Conservation (phyloP, 2,329 filamentous ascomycete species). For the Fusarium goolgardi region DNA sequence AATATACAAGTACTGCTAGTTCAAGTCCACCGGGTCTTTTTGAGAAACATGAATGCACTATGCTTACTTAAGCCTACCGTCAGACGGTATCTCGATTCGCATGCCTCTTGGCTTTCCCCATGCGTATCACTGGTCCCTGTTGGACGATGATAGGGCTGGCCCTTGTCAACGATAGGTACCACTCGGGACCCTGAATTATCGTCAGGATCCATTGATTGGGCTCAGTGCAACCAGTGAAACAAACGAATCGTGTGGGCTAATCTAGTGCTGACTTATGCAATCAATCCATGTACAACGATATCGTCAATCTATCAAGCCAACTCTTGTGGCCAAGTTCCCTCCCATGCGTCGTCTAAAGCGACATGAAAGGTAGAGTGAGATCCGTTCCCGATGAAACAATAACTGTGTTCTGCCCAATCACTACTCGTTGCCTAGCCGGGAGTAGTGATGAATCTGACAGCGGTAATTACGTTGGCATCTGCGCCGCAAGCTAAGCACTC, state of each 20-base stretch:
- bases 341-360: background rate
- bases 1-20: background rate
- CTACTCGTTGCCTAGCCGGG: too few relatives aligned
- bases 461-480: background rate
- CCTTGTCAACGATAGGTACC: background rate
- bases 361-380: background rate
- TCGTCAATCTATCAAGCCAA: background rate
- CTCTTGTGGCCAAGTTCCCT: too few relatives aligned
- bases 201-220: background rate
- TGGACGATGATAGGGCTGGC: background rate
- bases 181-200: background rate
- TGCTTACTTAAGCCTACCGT: background rate
- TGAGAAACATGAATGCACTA: background rate
- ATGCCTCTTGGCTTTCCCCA: background rate
- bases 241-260: background rate
- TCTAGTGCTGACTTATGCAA: background rate
- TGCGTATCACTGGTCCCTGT: background rate
- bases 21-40: background rate
- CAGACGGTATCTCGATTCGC: background rate
- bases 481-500: conserved; percentile 2
- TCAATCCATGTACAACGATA: too few relatives aligned
- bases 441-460: background rate
- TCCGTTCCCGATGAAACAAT: background rate
- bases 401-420: background rate
- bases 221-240: background rate